Evolutionary conservation across 1,139 yeast species (phyloP), one percentile per base, ranked within the genome.

Genomic region (Petasospora fabianii): DNA sequence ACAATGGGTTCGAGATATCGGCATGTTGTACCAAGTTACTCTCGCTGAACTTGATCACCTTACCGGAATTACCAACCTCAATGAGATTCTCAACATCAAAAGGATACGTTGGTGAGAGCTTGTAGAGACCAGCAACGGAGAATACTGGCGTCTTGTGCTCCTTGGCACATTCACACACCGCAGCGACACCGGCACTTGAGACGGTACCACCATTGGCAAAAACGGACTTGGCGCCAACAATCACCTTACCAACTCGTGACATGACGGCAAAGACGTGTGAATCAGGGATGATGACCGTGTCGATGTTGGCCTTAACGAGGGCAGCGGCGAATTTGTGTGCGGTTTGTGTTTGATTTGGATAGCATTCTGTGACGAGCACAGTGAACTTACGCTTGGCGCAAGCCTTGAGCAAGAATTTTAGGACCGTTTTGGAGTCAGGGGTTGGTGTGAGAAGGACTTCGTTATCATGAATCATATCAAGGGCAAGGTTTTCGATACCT

Each of bases 181-280:
- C 75, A 18, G 96, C 87, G 24, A 86, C 96, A 34, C 98, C 99
- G 0, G 95, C 79, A 17, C 84, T 77, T 3, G 96, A 79, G 42
- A 88, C 76, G 50, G 96, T 83, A 9, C 98, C 97, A 42, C 99
- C 99, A 58, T 94, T 92, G 40, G 96, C 96, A 60, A 87, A 84
- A 8, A 94, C 97, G 0, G 96, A 80, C 49, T 86, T 77, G 1
- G 97, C 82, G 17, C 97, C 97, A 46, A 94, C 77, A 46, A 92
- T 78, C 20, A 94, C 98, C 61, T 94, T 94, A 34, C 97, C 97
- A 3, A 94, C 98, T 48, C 97, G 71, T 35, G 97, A 84, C 98
- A 94, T 94, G 35, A 94, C 85, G 0, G 98, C 97, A 62, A 84
- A 87, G 0, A 84, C 88, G 20, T 96, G 84, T 4, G 95, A 75